These are phyloP conservation scores for Guyanaporus albipodus DNA, from an alignment of 768 basidiomycete species.

Conservation along the genomic window DNA sequence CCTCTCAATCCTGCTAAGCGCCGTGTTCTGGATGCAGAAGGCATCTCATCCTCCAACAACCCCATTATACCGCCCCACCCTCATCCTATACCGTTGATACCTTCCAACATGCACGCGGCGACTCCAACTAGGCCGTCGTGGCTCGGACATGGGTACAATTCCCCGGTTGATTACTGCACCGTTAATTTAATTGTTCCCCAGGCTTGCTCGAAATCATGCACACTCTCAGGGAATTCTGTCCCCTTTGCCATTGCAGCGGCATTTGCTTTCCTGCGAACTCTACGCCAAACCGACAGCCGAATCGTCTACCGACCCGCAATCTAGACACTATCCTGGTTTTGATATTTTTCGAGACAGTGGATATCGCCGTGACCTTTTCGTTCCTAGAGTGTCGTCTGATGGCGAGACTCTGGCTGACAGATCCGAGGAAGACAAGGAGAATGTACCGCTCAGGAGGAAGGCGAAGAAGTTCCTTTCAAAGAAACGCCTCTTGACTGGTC, in stretches of 20 bases:
- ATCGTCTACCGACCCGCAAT: slow-evolving; percentile 45
- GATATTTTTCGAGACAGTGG: slow-evolving; percentile 47
- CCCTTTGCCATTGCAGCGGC: slow-evolving; percentile 9
- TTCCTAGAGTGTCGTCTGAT: slow-evolving; percentile 1
- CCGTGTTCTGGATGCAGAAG: slow-evolving; percentile 57
- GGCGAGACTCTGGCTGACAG: slow-evolving; percentile 5
- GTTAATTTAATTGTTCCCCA: slow-evolving; percentile 34
- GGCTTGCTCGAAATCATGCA: slow-evolving; percentile 9
- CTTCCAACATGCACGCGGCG: slow-evolving; percentile 15
- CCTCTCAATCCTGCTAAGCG: slow-evolving; percentile 65
- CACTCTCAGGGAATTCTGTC: slow-evolving; percentile 8
- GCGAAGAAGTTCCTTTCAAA: slow-evolving; percentile 37
- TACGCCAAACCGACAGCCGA: slow-evolving; percentile 34
- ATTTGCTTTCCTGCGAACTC: slow-evolving; percentile 17
- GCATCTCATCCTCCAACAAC: slow-evolving; percentile 35
- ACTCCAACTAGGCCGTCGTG: slow-evolving; percentile 35
- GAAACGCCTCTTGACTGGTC: slow-evolving; percentile 14
- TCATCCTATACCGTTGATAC: slow-evolving; percentile 30
- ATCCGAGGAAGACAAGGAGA: slow-evolving; percentile 54
- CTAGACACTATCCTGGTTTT: slow-evolving; percentile 68
- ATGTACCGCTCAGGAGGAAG: slow-evolving; percentile 46
- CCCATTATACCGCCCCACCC: slow-evolving; percentile 15
- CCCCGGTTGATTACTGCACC: slow-evolving; percentile 21
- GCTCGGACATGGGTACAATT: slow-evolving; percentile 29
- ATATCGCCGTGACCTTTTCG: slow-evolving; percentile 9